These are phyloP conservation scores for Fusarium pseudocircinatum DNA, from an alignment of 2,329 filamentous ascomycete genomes.

Conservation along the genomic window DNA sequence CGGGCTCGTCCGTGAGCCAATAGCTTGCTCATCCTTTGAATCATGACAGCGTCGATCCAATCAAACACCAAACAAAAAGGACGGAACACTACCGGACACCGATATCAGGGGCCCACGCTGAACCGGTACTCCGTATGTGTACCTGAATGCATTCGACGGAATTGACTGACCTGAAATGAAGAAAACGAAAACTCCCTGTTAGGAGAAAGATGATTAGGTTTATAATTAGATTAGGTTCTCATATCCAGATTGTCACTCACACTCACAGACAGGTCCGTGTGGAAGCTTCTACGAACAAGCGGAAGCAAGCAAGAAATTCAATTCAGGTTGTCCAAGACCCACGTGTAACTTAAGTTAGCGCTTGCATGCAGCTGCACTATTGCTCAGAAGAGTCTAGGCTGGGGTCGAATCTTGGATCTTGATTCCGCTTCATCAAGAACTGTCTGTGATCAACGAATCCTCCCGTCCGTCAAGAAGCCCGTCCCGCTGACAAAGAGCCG, in stretches of 20 bases:
- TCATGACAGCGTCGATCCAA: constrained; percentile 19
- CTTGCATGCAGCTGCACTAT: constrained; percentile 17
- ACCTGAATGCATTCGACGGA: not conserved
- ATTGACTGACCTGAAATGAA: constrained; percentile 4
- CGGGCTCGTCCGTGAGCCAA: constrained; percentile 29
- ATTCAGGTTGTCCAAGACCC: constrained; percentile 5
- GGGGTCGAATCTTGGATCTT: not conserved
- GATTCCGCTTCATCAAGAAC: constrained; percentile 7
- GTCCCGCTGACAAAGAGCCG: constrained; percentile 28
- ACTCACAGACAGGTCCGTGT: not conserved
- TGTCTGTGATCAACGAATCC: not conserved
- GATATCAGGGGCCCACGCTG: constrained; percentile 11
- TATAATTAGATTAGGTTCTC: constrained; percentile 26
- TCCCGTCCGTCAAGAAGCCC: not conserved
- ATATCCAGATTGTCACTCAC: constrained; percentile 1
- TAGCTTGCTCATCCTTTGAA: constrained; percentile 2
- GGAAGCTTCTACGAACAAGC: not conserved
- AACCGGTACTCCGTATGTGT: not conserved
- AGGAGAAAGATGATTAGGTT: constrained; percentile 4
- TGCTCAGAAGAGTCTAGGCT: constrained; percentile 22
- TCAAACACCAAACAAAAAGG: constrained; percentile 22
- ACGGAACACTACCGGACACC: constrained; percentile 21
- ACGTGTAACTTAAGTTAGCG: constrained; percentile 9
- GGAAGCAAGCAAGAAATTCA: constrained; percentile 9
- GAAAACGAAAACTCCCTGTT: constrained; percentile 1